A percentile compares a stretch with the other conserved stretches of the same genome.
Conservation (phyloP, 2,329 filamentous ascomycete species). For the Colletotrichum chrysophilum region DNA sequence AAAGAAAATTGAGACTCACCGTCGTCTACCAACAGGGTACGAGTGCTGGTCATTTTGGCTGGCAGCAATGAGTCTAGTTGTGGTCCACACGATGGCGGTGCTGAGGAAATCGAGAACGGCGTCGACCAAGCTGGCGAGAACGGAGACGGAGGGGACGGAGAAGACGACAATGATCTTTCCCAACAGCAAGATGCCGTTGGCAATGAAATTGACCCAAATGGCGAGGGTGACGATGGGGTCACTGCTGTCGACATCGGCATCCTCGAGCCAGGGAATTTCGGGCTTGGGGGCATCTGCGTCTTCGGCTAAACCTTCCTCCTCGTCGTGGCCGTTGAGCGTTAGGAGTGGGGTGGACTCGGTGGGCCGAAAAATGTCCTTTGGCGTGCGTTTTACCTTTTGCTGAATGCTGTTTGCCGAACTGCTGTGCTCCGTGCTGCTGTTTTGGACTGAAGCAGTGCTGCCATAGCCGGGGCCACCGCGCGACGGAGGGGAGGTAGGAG, state of each 20-base stretch:
- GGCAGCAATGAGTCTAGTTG: conserved; percentile 70
- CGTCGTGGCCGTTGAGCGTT: conserved; percentile 43
- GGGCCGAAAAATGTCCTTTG: conserved; percentile 83
- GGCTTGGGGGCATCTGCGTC: conserved; percentile 44
- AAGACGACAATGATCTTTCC: conserved; percentile 80
- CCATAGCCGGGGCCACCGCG: conserved; percentile 23
- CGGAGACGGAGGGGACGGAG: conserved; percentile 81
- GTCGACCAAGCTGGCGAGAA: conserved; percentile 80
- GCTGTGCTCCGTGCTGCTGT: conserved; percentile 20
- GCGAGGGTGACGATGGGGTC: conserved; percentile 82
- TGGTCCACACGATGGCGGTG: conserved; percentile 82
- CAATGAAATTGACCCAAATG: conserved; percentile 84
- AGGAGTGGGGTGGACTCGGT: conserved; percentile 74
- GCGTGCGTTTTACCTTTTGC: conserved; percentile 75
- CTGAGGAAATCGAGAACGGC: conserved; percentile 81
- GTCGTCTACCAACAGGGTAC: conserved; percentile 78
- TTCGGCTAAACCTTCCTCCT: conserved; percentile 41
- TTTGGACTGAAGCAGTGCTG: conserved; percentile 13
- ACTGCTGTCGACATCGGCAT: conserved; percentile 73
- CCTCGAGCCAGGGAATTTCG: conserved; percentile 74
- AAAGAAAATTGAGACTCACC: conserved; percentile 35
- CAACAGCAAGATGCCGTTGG: conserved; percentile 76
- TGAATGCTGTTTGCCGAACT: conserved; percentile 25
- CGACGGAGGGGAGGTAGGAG: conserved; percentile 31
- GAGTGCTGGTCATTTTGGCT: conserved; percentile 74